Base-by-base conservation (phyloP, 768 basidiomycete genomes). In the Pleurotus tuber-regium region DNA sequence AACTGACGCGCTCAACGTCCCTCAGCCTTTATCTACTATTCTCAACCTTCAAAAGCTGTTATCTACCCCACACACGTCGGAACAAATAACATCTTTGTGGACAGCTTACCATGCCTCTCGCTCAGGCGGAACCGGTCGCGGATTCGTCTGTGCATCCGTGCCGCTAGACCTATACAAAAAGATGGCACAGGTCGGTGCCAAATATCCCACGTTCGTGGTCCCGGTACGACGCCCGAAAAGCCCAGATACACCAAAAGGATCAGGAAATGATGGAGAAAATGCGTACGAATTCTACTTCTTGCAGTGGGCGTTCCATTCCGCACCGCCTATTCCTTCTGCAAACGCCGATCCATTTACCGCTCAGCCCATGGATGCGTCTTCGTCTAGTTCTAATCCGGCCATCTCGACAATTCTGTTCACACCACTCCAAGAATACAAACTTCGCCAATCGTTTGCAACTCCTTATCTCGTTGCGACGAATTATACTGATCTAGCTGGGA, bases 381-480 rank as follows among this genome's bases (percentile, higher is more conserved):
- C 63, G 35, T 51, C 54, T 2, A n/a, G n/a, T n/a, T 52, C 66
- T 9, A 81, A 82, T 57, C 79, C 82, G 12, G 74, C 71, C 46
- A 71, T 70, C 2, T 82, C 93, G 4, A 94, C 93, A 0, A 77
- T 96, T 47, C 75, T 98, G 29, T 96, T 96, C 73, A 94, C 97
- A 0, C 90, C 95, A 2, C 76, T 98, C 36, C 86, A 89, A 58
- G 96, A 98, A 70, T 99, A 92, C 79, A 96, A 97, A 67, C 69
- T 83, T 51, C 84, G 88, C 33, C 78, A 78, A 47, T 77, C 86
- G 14, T 98, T 87, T 66, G 89, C 97, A 5, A 94, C 92, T 4
- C 95, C 96, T 1, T 90, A 92, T 63, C 77, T 99, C 21, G 88
- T 89, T 19, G 61, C 98, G 31, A 98, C 95, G 3, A 83, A 91